Evolutionary conservation across 2,329 filamentous ascomycete species (phyloP).

Genomic region (Alternaria angustiovoidea): DNA sequence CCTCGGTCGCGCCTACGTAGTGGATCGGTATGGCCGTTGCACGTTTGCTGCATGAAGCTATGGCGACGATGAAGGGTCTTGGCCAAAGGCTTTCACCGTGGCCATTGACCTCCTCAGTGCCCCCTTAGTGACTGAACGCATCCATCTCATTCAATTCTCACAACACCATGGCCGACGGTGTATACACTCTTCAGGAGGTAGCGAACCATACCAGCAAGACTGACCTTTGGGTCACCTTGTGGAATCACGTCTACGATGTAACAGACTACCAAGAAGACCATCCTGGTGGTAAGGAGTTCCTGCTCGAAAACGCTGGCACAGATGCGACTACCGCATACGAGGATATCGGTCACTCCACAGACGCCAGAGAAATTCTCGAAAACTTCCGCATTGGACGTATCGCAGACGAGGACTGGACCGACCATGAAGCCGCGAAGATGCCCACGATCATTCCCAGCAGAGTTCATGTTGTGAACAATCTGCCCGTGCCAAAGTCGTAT

Average conservation of each 20-base stretch:
- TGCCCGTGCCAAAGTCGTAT: constrained; percentile 19
- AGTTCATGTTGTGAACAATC: constrained; percentile 20
- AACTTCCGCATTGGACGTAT: constrained; percentile 44
- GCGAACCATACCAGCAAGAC: constrained; percentile 59
- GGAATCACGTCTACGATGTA: constrained; percentile 63
- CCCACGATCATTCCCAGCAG: constrained; percentile 36
- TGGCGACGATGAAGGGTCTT: constrained; percentile 1
- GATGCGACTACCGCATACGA: constrained; percentile 56
- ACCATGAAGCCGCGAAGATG: constrained; percentile 46
- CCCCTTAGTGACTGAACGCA: background rate
- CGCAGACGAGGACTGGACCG: constrained; percentile 24
- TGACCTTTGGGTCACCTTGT: constrained; percentile 63
- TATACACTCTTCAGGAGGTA: constrained; percentile 44
- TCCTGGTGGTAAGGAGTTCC: constrained; percentile 56
- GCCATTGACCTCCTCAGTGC: background rate
- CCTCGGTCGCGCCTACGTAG: constrained; percentile 4
- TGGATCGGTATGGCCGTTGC: constrained; percentile 10
- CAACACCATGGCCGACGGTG: constrained; percentile 18
- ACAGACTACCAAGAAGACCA: constrained; percentile 67
- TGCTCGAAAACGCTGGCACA: constrained; percentile 54
- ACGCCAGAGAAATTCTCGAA: constrained; percentile 55
- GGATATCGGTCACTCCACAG: constrained; percentile 57
- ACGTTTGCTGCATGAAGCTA: background rate
- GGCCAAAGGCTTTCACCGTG: constrained; percentile 1
- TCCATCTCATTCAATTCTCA: background rate